Percentiles rank a stretch among this genome's conserved stretches.
phyloP scores from a whole-genome alignment of 495 filamentous ascomycete genomes.

The Aspergillus saccharolyticus region DNA sequence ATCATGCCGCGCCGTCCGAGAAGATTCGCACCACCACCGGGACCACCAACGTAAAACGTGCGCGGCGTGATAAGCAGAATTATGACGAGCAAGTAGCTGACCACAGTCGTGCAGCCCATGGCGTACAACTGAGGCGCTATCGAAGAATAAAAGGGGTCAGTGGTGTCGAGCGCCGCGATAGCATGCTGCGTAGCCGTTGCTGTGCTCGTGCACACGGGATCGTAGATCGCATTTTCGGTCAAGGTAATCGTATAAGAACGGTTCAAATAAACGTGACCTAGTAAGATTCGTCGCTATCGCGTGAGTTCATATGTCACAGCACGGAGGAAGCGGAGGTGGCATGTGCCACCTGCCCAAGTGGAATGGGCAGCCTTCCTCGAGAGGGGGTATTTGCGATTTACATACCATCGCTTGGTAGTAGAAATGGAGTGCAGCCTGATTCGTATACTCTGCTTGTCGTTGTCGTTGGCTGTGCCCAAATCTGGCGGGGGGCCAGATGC shows the following conservation, averaged over 20 bases:
- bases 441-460: constrained; percentile 33
- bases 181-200: constrained; percentile 25
- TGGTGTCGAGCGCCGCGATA: constrained; percentile 51
- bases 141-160: constrained; percentile 88
- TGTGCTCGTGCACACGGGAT: constrained; percentile 53
- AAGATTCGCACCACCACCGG: constrained; percentile 60
- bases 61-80: constrained; percentile 90
- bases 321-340: not conserved
- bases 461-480: constrained; percentile 48
- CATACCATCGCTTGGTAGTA: constrained; percentile 53
- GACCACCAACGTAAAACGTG: constrained; percentile 79
- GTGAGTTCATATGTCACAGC: not conserved
- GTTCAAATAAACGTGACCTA: constrained; percentile 55
- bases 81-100: constrained; percentile 89
- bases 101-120: constrained; percentile 82
- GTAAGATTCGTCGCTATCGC: not conserved
- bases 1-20: constrained; percentile 83
- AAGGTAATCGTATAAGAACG: constrained; percentile 56
- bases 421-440: constrained; percentile 55
- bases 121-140: constrained; percentile 87
- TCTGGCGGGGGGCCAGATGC: constrained; percentile 43
- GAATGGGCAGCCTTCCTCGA: not conserved
- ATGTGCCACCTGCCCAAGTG: not conserved
- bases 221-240: constrained; percentile 55
- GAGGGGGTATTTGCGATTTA: constrained; percentile 2